Conservation (phyloP, 2,329 filamentous ascomycete genomes). For the Epichloe sylvatica region DNA sequence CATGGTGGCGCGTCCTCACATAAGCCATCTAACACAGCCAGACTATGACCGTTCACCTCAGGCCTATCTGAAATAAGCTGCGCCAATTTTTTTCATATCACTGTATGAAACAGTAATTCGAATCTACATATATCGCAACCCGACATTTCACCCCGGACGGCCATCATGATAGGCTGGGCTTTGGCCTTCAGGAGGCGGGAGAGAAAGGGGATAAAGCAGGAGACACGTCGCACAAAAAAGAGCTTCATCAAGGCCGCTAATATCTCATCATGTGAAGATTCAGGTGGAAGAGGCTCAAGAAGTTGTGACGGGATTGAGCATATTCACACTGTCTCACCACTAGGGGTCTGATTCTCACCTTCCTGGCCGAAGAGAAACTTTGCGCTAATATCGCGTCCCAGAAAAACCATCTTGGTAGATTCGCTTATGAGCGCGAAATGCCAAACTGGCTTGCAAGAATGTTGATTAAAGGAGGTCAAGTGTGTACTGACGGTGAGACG, state of each 20-base stretch:
- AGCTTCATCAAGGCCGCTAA: background rate
- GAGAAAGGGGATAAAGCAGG: background rate
- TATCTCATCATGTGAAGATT: background rate
- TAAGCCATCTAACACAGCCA: too few relatives aligned
- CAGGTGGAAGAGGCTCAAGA: background rate
- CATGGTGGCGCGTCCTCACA: too few relatives aligned
- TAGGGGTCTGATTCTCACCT: background rate
- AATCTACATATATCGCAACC: background rate
- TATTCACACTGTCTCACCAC: background rate
- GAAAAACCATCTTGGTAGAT: constrained; percentile 5
- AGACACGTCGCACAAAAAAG: background rate
- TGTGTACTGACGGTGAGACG: constrained; percentile 5
- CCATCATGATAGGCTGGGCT: constrained; percentile 1
- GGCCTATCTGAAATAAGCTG: too few relatives aligned
- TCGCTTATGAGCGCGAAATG: constrained; percentile 5
- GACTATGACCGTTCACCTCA: too few relatives aligned
- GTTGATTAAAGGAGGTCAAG: constrained; percentile 2
- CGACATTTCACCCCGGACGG: background rate
- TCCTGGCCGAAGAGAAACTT: background rate
- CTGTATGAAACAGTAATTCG: too few relatives aligned
- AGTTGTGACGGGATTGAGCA: background rate
- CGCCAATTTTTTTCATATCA: too few relatives aligned
- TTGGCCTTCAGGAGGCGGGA: background rate
- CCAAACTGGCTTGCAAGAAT: constrained; percentile 4
- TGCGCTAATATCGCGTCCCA: constrained; percentile 2